Percentiles rank a stretch among this genome's conserved stretches.
These are phyloP conservation scores for Penicillium palitans DNA, from an alignment of 2,329 filamentous ascomycete genomes.

Conservation along the genomic window DNA sequence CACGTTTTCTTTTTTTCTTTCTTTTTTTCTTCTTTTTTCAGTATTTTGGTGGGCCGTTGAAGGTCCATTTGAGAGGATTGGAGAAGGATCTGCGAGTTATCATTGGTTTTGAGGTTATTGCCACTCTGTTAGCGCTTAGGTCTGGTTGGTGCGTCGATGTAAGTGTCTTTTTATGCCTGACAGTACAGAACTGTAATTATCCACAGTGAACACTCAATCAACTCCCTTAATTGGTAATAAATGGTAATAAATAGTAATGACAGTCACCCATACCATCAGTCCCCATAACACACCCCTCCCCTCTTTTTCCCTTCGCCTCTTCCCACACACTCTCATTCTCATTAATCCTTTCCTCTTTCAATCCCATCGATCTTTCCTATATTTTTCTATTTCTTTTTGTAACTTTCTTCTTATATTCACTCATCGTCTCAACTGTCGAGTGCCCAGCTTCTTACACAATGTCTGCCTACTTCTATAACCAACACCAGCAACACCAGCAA, in stretches of 20 bases:
- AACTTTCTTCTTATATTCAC: conserved; percentile 24
- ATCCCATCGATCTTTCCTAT: conserved; percentile 21
- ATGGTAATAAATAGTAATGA: neutral
- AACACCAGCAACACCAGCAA: conserved; percentile 45
- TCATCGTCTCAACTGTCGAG: conserved; percentile 21
- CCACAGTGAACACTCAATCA: neutral
- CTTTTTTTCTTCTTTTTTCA: neutral
- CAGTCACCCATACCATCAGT: conserved; percentile 13
- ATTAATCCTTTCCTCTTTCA: conserved; percentile 20
- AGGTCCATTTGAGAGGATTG: neutral
- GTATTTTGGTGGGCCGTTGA: conserved; percentile 5
- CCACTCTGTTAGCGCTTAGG: conserved; percentile 10
- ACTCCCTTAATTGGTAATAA: neutral
- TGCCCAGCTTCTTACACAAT: conserved; percentile 39
- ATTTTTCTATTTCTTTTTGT: conserved; percentile 25
- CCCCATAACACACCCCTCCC: conserved; percentile 34
- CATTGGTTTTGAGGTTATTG: conserved; percentile 5
- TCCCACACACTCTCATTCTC: conserved; percentile 21
- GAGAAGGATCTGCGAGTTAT: neutral
- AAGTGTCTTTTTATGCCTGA: neutral
- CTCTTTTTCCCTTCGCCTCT: conserved; percentile 28
- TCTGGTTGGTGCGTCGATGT: conserved; percentile 21
- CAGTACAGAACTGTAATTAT: conserved; percentile 2
- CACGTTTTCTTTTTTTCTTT: conserved; percentile 17
- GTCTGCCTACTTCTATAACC: conserved; percentile 51